Conservation (phyloP, 2,329 filamentous ascomycete species). For the Tolypocladium ovalisporum region DNA sequence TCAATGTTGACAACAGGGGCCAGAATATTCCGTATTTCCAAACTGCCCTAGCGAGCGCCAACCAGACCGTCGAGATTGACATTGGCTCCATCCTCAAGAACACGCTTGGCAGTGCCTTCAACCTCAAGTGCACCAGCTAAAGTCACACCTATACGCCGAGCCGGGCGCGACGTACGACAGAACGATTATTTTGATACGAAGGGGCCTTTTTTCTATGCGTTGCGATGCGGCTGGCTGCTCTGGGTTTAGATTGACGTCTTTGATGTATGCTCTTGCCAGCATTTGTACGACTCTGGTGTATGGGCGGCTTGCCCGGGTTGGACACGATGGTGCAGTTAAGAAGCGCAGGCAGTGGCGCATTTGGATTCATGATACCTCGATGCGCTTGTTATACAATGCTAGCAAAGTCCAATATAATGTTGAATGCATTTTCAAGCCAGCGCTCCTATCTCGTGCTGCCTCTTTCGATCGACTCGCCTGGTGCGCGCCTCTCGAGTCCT, state of each 20-base stretch:
- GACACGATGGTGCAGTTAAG: not conserved
- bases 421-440: constrained; percentile 2
- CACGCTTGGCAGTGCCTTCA: constrained; percentile 13
- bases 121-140: constrained; percentile 13
- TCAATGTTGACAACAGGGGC: constrained; percentile 38
- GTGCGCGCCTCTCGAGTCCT: not conserved
- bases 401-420: constrained; percentile 8
- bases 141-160: not conserved
- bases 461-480: not conserved
- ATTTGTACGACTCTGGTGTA: not conserved
- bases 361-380: constrained; percentile 21
- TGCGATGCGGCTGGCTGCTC: not conserved
- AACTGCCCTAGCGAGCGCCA: constrained; percentile 38
- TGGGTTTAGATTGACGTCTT: not conserved
- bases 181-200: not conserved
- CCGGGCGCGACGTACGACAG: not conserved
- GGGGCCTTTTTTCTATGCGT: not conserved
- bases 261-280: not conserved
- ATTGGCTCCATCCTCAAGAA: constrained; percentile 32
- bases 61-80: constrained; percentile 41
- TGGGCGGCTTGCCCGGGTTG: not conserved
- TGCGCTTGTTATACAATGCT: constrained; percentile 8
- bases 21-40: constrained; percentile 45
- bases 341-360: constrained; percentile 10
- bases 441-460: not conserved